Evolutionary conservation across 140 eudicot species (phyloP), one percentile per base, ranked within the genome.

Genomic region (Stevia rebaudiana): DNA sequence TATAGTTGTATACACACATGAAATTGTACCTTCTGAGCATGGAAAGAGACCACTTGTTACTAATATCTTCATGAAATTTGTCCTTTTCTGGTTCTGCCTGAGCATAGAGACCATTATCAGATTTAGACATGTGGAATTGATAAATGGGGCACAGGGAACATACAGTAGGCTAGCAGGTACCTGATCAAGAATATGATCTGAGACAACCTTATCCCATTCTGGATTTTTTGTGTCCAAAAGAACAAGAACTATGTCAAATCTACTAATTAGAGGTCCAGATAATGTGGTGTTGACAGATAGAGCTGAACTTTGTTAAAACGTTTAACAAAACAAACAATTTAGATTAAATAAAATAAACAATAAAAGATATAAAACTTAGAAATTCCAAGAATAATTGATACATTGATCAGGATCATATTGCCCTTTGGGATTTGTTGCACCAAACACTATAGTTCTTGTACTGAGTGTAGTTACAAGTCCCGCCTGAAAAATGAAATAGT

Each of bases 341-440:
- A 21, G 25, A 49, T 18, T 50, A 41, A 41, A 25, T 41, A 36
- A 1, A 11, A 24, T 25, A 17, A 42, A 66, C 21, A 24, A 4
- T 36, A 44, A 28, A 28, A 28, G 33, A n/a, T 28, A 28, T 28
- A 28, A 39, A 17, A 30, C 41, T 17, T 18, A 25, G 13, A 6
- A 73, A 39, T 40, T 68, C 41, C 19, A 18, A 70, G 61, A 63
- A 59, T 39, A 75, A 78, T 88, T 41, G 76, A 78, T 89, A 89
- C 97, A 67, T 74, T 88, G 94, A 31, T 80, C 88, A 48, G 98
- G 94, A 77, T 92, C 98, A 81, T 92, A 92, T 36, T 85, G 98
- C 55, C 98, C 98, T 71, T 92, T 92, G 21, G 98, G 98, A 81
- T 92, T 92, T 65, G 98, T 92, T 68, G 98, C 98, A 18, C 98